Conservation (phyloP, 495 filamentous ascomycete species). For the Aspergillus asperescens region DNA sequence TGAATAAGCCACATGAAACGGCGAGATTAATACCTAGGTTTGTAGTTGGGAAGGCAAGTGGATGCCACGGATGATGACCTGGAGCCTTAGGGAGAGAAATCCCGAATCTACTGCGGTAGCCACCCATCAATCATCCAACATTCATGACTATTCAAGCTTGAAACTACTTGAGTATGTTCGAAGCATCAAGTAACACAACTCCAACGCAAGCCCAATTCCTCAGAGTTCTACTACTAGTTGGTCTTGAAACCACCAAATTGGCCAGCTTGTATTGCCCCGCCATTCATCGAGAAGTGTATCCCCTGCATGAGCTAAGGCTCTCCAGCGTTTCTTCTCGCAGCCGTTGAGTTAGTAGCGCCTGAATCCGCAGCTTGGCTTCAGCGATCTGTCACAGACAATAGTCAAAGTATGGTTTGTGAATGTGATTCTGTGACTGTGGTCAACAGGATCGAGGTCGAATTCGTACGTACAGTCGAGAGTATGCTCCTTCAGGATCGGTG, state of each 20-base stretch:
- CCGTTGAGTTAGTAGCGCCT: neutral
- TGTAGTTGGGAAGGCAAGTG: neutral
- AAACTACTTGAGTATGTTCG: no score
- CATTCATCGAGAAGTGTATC: neutral
- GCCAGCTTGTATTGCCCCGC: neutral
- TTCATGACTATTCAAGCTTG: neutral
- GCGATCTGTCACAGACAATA: neutral
- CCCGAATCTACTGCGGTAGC: neutral
- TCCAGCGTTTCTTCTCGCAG: constrained; percentile 1
- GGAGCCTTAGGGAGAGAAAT: no score
- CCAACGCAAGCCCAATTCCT: no score
- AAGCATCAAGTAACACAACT: no score
- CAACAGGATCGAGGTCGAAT: no score
- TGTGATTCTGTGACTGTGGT: neutral
- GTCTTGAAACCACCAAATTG: neutral
- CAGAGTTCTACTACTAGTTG: neutral
- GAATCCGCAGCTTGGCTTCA: neutral
- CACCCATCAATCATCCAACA: neutral
- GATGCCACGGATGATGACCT: neutral
- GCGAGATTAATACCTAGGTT: neutral
- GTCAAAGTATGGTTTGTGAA: neutral
- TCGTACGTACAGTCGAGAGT: no score
- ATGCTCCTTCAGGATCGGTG: no score
- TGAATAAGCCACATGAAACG: neutral
- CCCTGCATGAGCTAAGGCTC: constrained; percentile 1